Conservation (phyloP, 805 yeast genomes). For the Jamesozyma spencerorum region DNA sequence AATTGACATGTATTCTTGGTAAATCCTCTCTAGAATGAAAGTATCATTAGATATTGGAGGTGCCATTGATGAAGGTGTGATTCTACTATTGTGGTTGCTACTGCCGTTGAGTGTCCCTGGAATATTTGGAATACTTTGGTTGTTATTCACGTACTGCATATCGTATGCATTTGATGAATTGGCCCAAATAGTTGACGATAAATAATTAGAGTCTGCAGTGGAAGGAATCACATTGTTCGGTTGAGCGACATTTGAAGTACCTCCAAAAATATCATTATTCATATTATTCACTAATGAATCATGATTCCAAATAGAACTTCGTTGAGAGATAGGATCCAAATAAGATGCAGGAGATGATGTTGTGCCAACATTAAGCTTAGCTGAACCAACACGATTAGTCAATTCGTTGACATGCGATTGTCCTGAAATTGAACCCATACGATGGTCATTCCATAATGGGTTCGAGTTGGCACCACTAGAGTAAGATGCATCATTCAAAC, state of each 20-base stretch:
- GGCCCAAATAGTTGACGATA: constrained; percentile 8
- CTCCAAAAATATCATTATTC: background rate
- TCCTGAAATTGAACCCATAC: background rate
- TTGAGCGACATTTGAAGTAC: too few species aligned
- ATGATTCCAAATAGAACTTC: constrained; percentile 26
- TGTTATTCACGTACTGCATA: background rate
- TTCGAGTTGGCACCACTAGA: constrained; percentile 3
- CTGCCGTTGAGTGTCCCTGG: background rate
- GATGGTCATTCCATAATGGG: constrained; percentile 15
- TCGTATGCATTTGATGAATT: background rate
- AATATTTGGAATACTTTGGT: background rate
- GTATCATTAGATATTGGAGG: constrained; percentile 1
- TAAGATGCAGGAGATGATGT: constrained; percentile 2
- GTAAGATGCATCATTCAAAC: constrained; percentile 11
- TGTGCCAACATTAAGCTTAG: background rate
- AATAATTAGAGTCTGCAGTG: background rate
- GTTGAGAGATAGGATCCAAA: constrained; percentile 3
- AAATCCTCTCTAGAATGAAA: constrained; percentile 9
- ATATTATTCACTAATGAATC: background rate
- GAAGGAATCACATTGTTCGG: background rate
- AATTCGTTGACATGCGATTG: constrained; percentile 2
- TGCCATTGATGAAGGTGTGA: background rate
- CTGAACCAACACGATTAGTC: background rate
- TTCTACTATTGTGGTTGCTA: background rate
- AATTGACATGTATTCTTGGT: constrained; percentile 11